Base-by-base conservation (phyloP, 1,284 basidiomycete genomes). In the Vanrija pseudolonga region DNA sequence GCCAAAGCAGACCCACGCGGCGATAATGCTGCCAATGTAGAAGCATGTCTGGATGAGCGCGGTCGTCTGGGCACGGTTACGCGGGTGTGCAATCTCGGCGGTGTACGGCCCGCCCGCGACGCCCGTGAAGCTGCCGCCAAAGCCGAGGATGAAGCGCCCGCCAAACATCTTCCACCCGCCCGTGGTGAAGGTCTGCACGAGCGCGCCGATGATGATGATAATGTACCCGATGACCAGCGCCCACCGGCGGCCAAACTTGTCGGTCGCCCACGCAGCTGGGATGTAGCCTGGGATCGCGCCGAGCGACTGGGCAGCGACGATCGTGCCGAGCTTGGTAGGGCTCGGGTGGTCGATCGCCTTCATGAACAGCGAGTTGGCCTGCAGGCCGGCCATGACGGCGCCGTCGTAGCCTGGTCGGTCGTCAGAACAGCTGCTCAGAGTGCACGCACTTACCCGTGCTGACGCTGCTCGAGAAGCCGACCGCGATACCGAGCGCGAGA, bases 1-100 rank as follows among this genome's bases (percentile, higher is more conserved):
- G 7, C 54, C 62, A 37, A 61, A 63, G 11, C 45, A n/a, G 17
- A 53, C 22, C 59, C 59, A 63, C 0, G 59, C 50, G 7, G 59
- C 56, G 17, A 51, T 39, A 18, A 63, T 56, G 24, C 39, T 41
- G 15, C 61, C 61, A 28, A 63, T 22, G 32, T 39, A 58, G 23
- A 45, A 58, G 42, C 52, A 54, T 1, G 49, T 54, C 24, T 54
- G 47, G 18, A 58, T 47, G 11, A 58, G 50, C 3, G 56, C 56
- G 1, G 42, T 36, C 4, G 42, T 41, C 45, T 51, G 45, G 0
- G 56, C 20, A 14, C 56, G 41, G 42, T 58, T 58, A 19, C 56
- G 52, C 4, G 56, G 56, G 48, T 58, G 56, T 0, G 52, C 52
- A 23, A 58, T 46, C 49, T 58, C 56, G 15, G 45, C 28, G 9